Percentiles rank a stretch among this genome's conserved stretches.
Conservation (phyloP, 2,329 filamentous ascomycete species). For the Epichloe sylvatica region DNA sequence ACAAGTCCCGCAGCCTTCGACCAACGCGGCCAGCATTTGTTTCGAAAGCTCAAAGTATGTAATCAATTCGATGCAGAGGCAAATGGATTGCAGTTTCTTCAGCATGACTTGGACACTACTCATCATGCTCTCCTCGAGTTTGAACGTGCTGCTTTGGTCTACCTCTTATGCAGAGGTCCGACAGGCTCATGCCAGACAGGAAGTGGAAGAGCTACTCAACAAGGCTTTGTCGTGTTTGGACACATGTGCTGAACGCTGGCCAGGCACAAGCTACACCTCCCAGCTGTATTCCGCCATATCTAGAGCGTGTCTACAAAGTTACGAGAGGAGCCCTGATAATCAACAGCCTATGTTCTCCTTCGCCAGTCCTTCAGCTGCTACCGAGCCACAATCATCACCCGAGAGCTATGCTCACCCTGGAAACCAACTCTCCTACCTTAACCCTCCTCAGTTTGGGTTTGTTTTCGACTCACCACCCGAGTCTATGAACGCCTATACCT, state of each 20-base stretch:
- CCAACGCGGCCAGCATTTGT: constrained; percentile 64
- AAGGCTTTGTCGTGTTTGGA: constrained; percentile 66
- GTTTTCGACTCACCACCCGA: constrained; percentile 44
- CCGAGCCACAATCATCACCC: constrained; percentile 19
- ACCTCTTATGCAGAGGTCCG: constrained; percentile 79
- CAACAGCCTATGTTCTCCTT: constrained; percentile 17
- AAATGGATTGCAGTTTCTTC: constrained; percentile 60
- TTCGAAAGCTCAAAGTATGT: constrained; percentile 74
- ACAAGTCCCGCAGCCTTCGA: constrained; percentile 74
- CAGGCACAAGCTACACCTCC: constrained; percentile 70
- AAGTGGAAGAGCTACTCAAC: constrained; percentile 62
- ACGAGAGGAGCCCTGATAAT: constrained; percentile 37
- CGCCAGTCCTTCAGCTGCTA: constrained; percentile 20
- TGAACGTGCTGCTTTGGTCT: constrained; percentile 86
- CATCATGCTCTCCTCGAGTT: constrained; percentile 74
- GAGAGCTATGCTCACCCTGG: constrained; percentile 14
- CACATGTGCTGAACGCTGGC: constrained; percentile 77
- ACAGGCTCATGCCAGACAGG: constrained; percentile 53
- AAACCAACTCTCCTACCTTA: constrained; percentile 26
- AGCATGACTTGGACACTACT: constrained; percentile 94
- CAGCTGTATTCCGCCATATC: constrained; percentile 80
- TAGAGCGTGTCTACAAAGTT: constrained; percentile 75
- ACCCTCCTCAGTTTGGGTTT: constrained; percentile 42
- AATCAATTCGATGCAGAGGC: constrained; percentile 65
- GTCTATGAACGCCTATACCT: constrained; percentile 32